Evolutionary conservation across 176 grass and related monocot species (phyloP).

Genomic region (Hyparrhenia diplandra): DNA sequence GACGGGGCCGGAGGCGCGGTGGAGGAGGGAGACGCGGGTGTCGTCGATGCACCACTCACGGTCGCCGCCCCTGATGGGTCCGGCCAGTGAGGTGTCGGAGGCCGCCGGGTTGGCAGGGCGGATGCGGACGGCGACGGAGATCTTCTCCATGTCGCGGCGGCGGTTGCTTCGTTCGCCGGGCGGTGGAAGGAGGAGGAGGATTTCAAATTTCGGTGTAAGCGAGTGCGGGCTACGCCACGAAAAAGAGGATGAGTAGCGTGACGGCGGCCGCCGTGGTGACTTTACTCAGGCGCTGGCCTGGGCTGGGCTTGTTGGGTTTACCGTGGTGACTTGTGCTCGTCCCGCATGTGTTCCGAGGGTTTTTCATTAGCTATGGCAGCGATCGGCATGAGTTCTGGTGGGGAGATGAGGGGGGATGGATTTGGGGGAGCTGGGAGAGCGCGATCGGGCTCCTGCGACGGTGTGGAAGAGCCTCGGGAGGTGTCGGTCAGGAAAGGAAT

Average conservation of each 20-base stretch:
- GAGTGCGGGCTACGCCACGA: background rate
- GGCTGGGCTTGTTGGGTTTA: background rate
- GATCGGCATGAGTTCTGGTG: too few relatives aligned
- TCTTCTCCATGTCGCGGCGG: constrained; percentile 72
- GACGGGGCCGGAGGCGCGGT: constrained; percentile 36
- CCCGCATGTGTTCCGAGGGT: too few relatives aligned
- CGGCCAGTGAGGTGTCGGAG: background rate
- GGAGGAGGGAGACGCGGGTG: constrained; percentile 62
- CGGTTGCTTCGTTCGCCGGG: background rate
- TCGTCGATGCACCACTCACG: constrained; percentile 69
- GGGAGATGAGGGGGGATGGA: too few relatives aligned
- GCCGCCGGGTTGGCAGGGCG: constrained; percentile 37
- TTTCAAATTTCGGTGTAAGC: constrained; percentile 38
- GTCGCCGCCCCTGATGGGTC: background rate
- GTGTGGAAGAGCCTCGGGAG: too few relatives aligned
- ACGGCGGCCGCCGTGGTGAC: background rate
- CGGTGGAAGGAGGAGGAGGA: background rate
- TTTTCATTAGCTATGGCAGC: too few relatives aligned
- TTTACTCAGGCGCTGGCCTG: background rate
- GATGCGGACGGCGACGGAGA: constrained; percentile 90
- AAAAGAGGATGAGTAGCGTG: background rate
- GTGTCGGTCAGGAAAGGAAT: too few relatives aligned
- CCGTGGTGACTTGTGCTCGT: too few relatives aligned
- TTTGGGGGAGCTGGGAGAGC: too few relatives aligned
- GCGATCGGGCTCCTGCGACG: too few relatives aligned